These are phyloP conservation scores for Lentinula sp. DNA, from an alignment of 768 basidiomycete genomes.

Conservation along the genomic window DNA sequence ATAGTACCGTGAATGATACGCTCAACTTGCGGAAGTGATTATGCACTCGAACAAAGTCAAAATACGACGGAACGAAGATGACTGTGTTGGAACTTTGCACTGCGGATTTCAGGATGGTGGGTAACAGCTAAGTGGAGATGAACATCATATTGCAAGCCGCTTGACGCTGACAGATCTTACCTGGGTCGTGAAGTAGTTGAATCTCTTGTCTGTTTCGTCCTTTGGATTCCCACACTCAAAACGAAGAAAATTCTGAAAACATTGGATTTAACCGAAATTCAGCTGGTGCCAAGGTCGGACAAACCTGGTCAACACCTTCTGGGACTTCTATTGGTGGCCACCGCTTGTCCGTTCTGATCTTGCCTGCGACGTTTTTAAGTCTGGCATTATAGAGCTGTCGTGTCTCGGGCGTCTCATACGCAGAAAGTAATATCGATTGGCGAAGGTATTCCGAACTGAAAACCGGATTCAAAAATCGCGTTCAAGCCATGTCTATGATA, in stretches of 20 bases:
- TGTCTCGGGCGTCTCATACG: slow-evolving; percentile 86
- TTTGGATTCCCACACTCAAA: slow-evolving; percentile 69
- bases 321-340: slow-evolving; percentile 77
- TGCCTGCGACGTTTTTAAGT: slow-evolving; percentile 83
- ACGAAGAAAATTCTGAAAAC: slow-evolving; percentile 55
- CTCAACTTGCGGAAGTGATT: slow-evolving; percentile 76
- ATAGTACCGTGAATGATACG: slow-evolving; percentile 76
- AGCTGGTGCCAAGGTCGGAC: slow-evolving; percentile 9
- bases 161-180: slow-evolving; percentile 26
- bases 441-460: slow-evolving; percentile 77
- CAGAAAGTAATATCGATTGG: slow-evolving; percentile 82
- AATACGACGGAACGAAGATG: slow-evolving; percentile 90
- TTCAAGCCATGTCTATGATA: background rate
- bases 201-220: slow-evolving; percentile 83
- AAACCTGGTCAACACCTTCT: slow-evolving; percentile 76
- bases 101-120: slow-evolving; percentile 82
- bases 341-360: slow-evolving; percentile 60
- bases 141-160: background rate
- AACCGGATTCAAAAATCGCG: background rate
- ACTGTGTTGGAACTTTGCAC: slow-evolving; percentile 87
- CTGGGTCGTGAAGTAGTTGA: slow-evolving; percentile 83
- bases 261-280: background rate
- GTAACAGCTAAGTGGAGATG: slow-evolving; percentile 53
- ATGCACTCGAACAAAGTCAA: slow-evolving; percentile 91
- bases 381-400: slow-evolving; percentile 70